These are phyloP conservation scores for Botrytis paeoniae DNA, from an alignment of 2,329 filamentous ascomycete species.

Conservation along the genomic window DNA sequence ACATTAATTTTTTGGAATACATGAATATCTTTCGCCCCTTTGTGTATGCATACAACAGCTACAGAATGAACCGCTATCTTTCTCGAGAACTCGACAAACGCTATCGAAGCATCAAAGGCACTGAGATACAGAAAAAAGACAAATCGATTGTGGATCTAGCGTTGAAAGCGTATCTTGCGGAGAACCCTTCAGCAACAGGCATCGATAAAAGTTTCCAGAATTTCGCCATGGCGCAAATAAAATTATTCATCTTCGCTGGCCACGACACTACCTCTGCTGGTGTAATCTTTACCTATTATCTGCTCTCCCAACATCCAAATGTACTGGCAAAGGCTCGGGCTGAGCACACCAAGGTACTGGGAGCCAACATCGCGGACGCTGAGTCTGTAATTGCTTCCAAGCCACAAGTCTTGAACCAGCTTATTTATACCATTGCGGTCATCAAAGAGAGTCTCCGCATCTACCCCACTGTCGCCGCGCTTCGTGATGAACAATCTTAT, in stretches of 20 bases:
- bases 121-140: not conserved
- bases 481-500: not conserved
- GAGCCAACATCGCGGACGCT: slow-evolving; percentile 18
- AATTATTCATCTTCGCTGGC: slow-evolving; percentile 31
- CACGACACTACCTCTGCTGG: slow-evolving; percentile 28
- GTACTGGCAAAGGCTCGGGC: slow-evolving; percentile 20
- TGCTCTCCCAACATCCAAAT: slow-evolving; percentile 23
- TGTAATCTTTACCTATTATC: slow-evolving; percentile 22
- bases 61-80: slow-evolving; percentile 6
- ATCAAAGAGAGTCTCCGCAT: slow-evolving; percentile 25
- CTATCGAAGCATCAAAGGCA: not conserved
- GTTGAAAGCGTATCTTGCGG: slow-evolving; percentile 3
- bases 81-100: not conserved
- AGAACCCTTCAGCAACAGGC: not conserved
- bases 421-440: slow-evolving; percentile 26
- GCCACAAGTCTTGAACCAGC: slow-evolving; percentile 24
- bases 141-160: slow-evolving; percentile 6
- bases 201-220: slow-evolving; percentile 1
- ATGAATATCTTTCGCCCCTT: slow-evolving; percentile 10
- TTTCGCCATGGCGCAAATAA: slow-evolving; percentile 6
- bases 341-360: slow-evolving; percentile 29
- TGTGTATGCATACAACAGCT: not conserved
- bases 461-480: not conserved
- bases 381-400: slow-evolving; percentile 16
- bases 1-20: slow-evolving; percentile 1